These are phyloP conservation scores for Coriolopsis trogii DNA, from an alignment of 1,284 basidiomycete species.

Conservation along the genomic window DNA sequence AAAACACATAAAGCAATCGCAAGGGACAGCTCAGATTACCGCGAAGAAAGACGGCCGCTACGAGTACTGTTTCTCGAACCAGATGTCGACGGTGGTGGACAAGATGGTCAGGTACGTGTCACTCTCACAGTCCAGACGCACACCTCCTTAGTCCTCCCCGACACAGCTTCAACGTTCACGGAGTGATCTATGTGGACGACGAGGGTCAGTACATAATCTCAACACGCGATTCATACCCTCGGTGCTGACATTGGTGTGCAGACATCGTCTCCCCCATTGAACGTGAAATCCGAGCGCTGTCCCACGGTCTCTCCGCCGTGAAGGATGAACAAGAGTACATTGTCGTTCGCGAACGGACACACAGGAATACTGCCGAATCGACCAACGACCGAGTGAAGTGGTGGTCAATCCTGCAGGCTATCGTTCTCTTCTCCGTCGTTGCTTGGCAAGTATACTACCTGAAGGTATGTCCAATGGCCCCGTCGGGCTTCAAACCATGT, in stretches of 20 bases:
- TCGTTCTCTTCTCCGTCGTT: constrained; percentile 88
- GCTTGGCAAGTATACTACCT: constrained; percentile 99
- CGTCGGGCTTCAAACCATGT: background rate
- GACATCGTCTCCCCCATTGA: constrained; percentile 93
- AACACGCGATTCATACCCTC: background rate
- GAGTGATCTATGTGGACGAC: constrained; percentile 90
- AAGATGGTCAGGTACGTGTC: constrained; percentile 86
- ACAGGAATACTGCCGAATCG: constrained; percentile 94
- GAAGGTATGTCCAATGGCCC: constrained; percentile 69
- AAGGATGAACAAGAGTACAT: constrained; percentile 99
- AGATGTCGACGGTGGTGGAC: constrained; percentile 93
- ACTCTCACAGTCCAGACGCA: constrained; percentile 16
- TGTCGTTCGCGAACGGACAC: constrained; percentile 89
- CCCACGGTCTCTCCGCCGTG: constrained; percentile 83
- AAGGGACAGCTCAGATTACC: constrained; percentile 88
- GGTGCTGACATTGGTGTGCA: constrained; percentile 21
- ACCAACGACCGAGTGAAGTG: constrained; percentile 97
- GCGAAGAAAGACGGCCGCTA: constrained; percentile 87
- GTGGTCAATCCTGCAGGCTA: constrained; percentile 94
- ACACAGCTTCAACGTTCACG: constrained; percentile 96
- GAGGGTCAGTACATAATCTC: constrained; percentile 61
- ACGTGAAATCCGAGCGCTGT: constrained; percentile 90
- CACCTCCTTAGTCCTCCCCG: constrained; percentile 1
- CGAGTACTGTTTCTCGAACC: constrained; percentile 98
- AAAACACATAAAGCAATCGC: constrained; percentile 86